Evolutionary conservation across 2,329 filamentous ascomycete species (phyloP).

Genomic region (Hypoxylon sp.): DNA sequence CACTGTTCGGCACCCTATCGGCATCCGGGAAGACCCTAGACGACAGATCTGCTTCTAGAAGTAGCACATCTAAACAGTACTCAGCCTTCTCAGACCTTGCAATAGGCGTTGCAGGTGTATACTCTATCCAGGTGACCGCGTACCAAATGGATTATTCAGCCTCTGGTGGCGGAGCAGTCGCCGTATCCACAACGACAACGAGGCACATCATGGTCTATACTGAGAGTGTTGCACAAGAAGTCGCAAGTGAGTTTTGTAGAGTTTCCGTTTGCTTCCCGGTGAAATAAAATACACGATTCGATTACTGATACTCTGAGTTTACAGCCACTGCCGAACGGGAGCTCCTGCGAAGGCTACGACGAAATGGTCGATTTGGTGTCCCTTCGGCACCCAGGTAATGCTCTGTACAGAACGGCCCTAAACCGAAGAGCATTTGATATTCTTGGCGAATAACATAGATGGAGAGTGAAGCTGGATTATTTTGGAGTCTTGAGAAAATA

Average conservation of each 20-base stretch:
- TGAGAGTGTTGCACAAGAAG: slow-evolving; percentile 41
- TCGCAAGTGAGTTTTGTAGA: slow-evolving; percentile 43
- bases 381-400: slow-evolving; percentile 31
- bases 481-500: background rate
- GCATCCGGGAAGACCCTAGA: slow-evolving; percentile 38
- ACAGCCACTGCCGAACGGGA: slow-evolving; percentile 34
- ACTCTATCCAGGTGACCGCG: slow-evolving; percentile 45
- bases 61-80: slow-evolving; percentile 37
- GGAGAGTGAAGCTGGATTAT: background rate
- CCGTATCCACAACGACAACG: slow-evolving; percentile 36
- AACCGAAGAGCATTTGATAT: background rate
- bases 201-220: slow-evolving; percentile 43
- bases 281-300: too few species aligned
- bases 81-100: slow-evolving; percentile 47
- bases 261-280: background rate
- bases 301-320: slow-evolving; percentile 4
- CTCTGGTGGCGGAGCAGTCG: slow-evolving; percentile 27
- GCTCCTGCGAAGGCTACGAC: slow-evolving; percentile 37
- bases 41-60: slow-evolving; percentile 34
- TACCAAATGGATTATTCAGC: slow-evolving; percentile 47
- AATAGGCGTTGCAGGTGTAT: slow-evolving; percentile 45
- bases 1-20: slow-evolving; percentile 45
- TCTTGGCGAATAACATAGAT: background rate
- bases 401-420: background rate
- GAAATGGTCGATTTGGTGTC: slow-evolving; percentile 36